Evolutionary conservation across 2,329 filamentous ascomycete genomes (phyloP), one percentile per base, ranked within the genome.

Genomic region (Hysterium pulicare): DNA sequence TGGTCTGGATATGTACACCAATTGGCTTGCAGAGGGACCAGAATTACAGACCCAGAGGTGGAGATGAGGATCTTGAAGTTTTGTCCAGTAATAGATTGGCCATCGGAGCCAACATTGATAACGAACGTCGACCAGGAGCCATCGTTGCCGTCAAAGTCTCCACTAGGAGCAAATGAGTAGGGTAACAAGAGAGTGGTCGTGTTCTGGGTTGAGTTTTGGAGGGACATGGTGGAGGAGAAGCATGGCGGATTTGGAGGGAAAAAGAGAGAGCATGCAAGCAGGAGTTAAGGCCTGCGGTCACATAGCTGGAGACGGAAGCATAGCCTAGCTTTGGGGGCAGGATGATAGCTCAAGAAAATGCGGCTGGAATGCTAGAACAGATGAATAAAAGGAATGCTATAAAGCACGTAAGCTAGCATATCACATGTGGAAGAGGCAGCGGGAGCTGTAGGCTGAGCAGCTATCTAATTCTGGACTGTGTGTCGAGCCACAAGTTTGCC

Each of bases 61-160:
- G 64, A 63, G 13, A 61, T 51, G 8, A 67, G 55, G 4, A 66
- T 54, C 16, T 46, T 57, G 48, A 67, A 67, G 28, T 64, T 55
- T 40, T 71, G 68, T 4, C 62, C 61, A 13, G 57, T 52, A 2
- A 56, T 60, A 0, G 33, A 35, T 4, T 22, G 40, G 10, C 55
- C 50, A 11, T 35, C 33, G 10, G 59, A 55, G 9, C 68, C 69
- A 1, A 70, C 49, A 24, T 66, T 65, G 47, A 71, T 58, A n/a
- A 43, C 44, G 44, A 72, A 72, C 1, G 57, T 64, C 2, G 68
- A 71, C 69, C 69, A 72, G 33, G 47, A 54, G 1, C 69, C 69
- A 47, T 72, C 69, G 38, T 66, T 62, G 17, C 68, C 68, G 28
- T 71, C 66, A 17, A 52, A 67, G 3, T 33, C 15, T 5, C 55